phyloP scores from a whole-genome alignment of 2,329 filamentous ascomycete species.

The Sporothrix inflata region DNA sequence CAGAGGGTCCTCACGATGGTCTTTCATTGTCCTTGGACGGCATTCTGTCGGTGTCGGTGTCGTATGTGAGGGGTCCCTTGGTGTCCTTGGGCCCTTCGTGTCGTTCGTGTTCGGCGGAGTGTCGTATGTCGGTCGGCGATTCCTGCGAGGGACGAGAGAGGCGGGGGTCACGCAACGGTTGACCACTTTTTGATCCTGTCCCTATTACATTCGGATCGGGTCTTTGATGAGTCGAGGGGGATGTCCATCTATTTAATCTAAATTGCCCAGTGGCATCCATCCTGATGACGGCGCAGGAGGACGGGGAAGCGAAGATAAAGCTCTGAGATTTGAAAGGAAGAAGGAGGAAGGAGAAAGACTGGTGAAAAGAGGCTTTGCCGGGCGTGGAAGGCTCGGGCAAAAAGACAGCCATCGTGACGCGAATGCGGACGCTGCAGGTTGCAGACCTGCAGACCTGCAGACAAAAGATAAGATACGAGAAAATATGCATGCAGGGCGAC shows the following conservation, averaged over 20 bases:
- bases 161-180: background rate
- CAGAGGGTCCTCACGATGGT: conserved; percentile 3
- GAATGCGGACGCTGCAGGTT: background rate
- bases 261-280: no score
- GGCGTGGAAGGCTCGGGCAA: conserved; percentile 7
- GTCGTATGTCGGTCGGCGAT: background rate
- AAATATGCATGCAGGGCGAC: background rate
- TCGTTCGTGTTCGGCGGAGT: background rate
- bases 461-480: conserved; percentile 10
- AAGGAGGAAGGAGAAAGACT: background rate
- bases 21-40: background rate
- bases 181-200: background rate
- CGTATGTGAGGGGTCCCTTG: background rate
- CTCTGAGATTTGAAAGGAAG: background rate
- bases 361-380: background rate
- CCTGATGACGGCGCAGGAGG: no score
- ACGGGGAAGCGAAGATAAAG: no score
- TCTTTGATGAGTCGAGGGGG: no score
- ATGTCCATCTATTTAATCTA: no score
- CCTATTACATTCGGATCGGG: no score
- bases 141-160: background rate
- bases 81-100: background rate
- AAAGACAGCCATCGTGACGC: background rate
- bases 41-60: background rate
- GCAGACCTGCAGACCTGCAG: background rate